phyloP scores from a whole-genome alignment of 78 protist species.

The Speleostelium caveatum region DNA sequence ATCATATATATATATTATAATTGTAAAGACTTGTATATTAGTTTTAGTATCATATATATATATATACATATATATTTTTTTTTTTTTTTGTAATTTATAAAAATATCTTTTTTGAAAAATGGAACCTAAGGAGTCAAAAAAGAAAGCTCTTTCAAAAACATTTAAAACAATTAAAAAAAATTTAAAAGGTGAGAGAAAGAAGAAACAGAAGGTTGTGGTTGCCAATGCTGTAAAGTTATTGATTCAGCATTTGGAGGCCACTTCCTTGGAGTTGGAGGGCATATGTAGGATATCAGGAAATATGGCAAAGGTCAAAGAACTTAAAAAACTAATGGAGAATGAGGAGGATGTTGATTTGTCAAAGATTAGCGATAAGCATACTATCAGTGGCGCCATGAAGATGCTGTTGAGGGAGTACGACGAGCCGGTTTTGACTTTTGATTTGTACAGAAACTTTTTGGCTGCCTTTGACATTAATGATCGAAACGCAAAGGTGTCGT shows the following conservation, averaged over 20 bases:
- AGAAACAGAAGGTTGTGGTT: constrained; percentile 38
- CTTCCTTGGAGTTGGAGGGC: constrained; percentile 61
- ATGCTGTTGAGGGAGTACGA: constrained; percentile 68
- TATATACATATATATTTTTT: too few species aligned
- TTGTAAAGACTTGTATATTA: too few species aligned
- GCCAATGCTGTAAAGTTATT: constrained; percentile 21
- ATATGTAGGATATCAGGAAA: constrained; percentile 69
- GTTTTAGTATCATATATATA: too few species aligned
- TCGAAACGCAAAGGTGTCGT: constrained; percentile 42
- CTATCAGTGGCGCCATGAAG: constrained; percentile 63
- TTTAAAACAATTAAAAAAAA: constrained; percentile 57
- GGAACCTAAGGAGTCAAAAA: constrained; percentile 31
- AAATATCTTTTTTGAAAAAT: too few species aligned
- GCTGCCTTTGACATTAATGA: constrained; percentile 51
- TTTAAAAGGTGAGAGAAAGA: constrained; percentile 44
- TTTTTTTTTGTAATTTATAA: too few species aligned
- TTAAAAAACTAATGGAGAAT: constrained; percentile 52
- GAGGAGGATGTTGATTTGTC: constrained; percentile 35
- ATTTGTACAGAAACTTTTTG: constrained; percentile 66
- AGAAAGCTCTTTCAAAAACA: constrained; percentile 43
- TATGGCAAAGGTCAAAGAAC: constrained; percentile 31
- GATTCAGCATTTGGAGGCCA: constrained; percentile 1
- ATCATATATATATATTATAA: too few species aligned
- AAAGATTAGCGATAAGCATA: constrained; percentile 37
- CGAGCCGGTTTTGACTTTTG: constrained; percentile 77